phyloP scores from a whole-genome alignment of 805 yeast species.

The Lipomyces sp. region DNA sequence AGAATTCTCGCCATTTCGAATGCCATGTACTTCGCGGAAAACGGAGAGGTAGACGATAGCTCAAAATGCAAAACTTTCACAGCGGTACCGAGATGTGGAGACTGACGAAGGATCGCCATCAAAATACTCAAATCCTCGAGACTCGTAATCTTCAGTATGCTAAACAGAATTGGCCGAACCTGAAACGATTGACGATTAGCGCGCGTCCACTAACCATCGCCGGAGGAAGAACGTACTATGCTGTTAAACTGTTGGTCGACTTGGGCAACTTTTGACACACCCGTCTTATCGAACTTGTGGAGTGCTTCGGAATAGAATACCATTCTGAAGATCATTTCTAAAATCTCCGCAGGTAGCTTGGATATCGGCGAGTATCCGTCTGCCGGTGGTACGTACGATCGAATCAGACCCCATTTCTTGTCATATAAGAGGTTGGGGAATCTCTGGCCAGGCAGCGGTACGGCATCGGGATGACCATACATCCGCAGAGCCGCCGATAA shows the following conservation, averaged over 20 bases:
- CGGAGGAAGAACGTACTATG: constrained; percentile 1
- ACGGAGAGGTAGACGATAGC: too few species aligned
- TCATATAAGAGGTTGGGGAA: constrained; percentile 11
- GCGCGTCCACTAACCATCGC: too few species aligned
- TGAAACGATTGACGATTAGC: background rate
- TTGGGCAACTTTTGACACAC: constrained; percentile 13
- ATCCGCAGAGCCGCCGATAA: too few species aligned
- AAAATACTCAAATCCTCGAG: too few species aligned
- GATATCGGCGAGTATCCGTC: constrained; percentile 14
- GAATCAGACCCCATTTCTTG: constrained; percentile 15
- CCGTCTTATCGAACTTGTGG: constrained; percentile 10
- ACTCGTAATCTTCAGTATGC: too few species aligned
- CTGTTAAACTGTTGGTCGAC: constrained; percentile 2
- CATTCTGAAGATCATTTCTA: constrained; percentile 10
- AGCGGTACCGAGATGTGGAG: too few species aligned
- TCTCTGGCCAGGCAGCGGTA: background rate
- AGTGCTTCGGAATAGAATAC: constrained; percentile 6
- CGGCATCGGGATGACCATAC: too few species aligned
- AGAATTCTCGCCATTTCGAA: too few species aligned
- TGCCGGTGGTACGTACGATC: constrained; percentile 18
- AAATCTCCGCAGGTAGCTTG: constrained; percentile 18
- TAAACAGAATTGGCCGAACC: constrained; percentile 15
- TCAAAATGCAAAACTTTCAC: too few species aligned
- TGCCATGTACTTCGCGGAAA: too few species aligned
- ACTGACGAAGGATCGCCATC: too few species aligned